These are phyloP conservation scores for Penicillium argentinense DNA, from an alignment of 495 filamentous ascomycete species.

Conservation along the genomic window DNA sequence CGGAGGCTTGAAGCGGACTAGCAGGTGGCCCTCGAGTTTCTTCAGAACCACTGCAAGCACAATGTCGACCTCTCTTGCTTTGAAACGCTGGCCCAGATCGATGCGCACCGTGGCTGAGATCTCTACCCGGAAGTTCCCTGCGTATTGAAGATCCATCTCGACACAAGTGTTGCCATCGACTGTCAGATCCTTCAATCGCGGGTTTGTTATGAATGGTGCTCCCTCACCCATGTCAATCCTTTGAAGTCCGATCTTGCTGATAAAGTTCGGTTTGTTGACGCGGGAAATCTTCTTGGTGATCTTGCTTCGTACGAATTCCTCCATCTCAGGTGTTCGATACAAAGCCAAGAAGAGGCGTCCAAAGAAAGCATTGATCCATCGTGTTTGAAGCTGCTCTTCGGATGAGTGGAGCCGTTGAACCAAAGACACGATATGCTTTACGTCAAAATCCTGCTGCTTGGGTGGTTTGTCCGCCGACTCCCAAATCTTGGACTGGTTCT, in stretches of 20 bases:
- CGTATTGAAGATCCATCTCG: slow-evolving; percentile 84
- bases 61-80: slow-evolving; percentile 83
- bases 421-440: slow-evolving; percentile 79
- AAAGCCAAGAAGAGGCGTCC: slow-evolving; percentile 84
- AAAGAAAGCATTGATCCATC: slow-evolving; percentile 91
- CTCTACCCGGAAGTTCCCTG: slow-evolving; percentile 83
- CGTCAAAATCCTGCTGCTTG: slow-evolving; percentile 72
- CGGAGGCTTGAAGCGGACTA: slow-evolving; percentile 88
- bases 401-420: slow-evolving; percentile 89
- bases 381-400: slow-evolving; percentile 86
- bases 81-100: slow-evolving; percentile 85
- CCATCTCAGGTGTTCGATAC: slow-evolving; percentile 79
- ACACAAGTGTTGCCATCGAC: slow-evolving; percentile 85
- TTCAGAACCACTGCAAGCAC: slow-evolving; percentile 84
- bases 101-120: slow-evolving; percentile 88
- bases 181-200: slow-evolving; percentile 82
- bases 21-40: slow-evolving; percentile 78
- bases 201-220: slow-evolving; percentile 87
- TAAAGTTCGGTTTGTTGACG: slow-evolving; percentile 86
- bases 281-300: slow-evolving; percentile 95
- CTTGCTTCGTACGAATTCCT: slow-evolving; percentile 76
- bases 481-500: slow-evolving; percentile 72
- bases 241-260: slow-evolving; percentile 76
- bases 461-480: slow-evolving; percentile 60
- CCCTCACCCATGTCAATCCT: slow-evolving; percentile 83